A percentile compares a stretch with the other conserved stretches of the same genome.
These are phyloP conservation scores for Chaetomium olivaceum DNA, from an alignment of 2,329 filamentous ascomycete species.

Conservation along the genomic window DNA sequence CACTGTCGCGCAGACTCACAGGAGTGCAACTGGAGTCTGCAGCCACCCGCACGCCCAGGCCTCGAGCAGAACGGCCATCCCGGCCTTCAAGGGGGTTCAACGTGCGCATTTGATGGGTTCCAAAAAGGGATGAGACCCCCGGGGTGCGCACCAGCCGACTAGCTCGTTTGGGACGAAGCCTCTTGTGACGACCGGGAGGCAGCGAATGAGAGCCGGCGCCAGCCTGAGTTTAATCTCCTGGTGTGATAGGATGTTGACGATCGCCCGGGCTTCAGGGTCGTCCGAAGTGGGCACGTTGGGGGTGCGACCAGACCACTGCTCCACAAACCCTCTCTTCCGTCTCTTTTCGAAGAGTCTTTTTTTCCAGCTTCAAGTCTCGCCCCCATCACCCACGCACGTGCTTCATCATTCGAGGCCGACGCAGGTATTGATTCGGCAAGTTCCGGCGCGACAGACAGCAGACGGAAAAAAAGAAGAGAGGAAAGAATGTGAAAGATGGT, in stretches of 20 bases:
- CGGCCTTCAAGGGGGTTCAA: not conserved
- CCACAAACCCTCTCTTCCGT: not conserved
- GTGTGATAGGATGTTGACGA: conserved; percentile 32
- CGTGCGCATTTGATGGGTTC: conserved; percentile 2
- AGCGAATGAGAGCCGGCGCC: conserved; percentile 31
- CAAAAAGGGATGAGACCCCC: conserved; percentile 11
- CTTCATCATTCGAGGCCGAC: not conserved
- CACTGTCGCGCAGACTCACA: not conserved
- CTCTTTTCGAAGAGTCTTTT: not conserved
- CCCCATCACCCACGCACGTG: no score
- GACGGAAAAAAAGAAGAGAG: not conserved
- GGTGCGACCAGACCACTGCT: not conserved
- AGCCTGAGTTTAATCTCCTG: conserved; percentile 30
- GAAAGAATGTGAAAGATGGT: not conserved
- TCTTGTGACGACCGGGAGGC: conserved; percentile 29
- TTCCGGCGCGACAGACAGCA: not conserved
- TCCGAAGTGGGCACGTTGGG: conserved; percentile 10
- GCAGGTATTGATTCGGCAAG: not conserved
- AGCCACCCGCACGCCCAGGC: not conserved
- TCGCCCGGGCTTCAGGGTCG: conserved; percentile 21
- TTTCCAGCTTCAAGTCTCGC: not conserved
- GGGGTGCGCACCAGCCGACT: conserved; percentile 11
- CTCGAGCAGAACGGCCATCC: conserved; percentile 9
- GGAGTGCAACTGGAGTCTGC: conserved; percentile 11
- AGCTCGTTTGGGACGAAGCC: conserved; percentile 23